Base-by-base conservation (phyloP, 305 asterid species). In the Rubia balearica region DNA sequence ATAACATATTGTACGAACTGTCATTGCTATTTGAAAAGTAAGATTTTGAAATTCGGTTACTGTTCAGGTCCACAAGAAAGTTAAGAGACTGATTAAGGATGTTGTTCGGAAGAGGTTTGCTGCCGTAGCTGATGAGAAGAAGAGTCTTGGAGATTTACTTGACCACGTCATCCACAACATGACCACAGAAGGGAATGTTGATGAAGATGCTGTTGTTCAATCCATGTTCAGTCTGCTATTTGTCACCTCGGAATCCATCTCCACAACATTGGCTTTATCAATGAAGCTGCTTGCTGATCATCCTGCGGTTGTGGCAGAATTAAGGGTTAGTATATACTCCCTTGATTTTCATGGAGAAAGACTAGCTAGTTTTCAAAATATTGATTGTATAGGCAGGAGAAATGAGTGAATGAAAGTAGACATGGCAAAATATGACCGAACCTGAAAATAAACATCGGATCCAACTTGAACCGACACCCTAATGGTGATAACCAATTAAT, bases 1-100 rank as follows among this genome's bases (percentile, higher is more conserved):
- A n/a, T n/a, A n/a, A n/a, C n/a, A n/a, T n/a, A n/a, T n/a, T n/a
- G n/a, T n/a, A n/a, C n/a, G 8, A 56, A 14, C 27, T 14, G 10
- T 14, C n/a, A 41, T 30, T 30, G 1, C 33, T 30, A 41, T 41
- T 41, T 41, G 1, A 41, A 41, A 41, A 5, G 45, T 51, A 51
- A 10, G 9, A 13, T 51, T 51, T 51, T 8, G 33, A 12, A 51
- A 51, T 51, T 51, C 9, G 19, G 10, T 9, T 10, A 11, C 51
- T 45, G 9, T 9, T 49, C 67, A 72, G 78, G 46, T 48, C 24
- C 71, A 90, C 83, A 88, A 90, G 77, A 86, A 84, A 72, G 96
- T 85, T 10, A 60, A 90, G 24, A 83, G 78, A 75, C 80, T 83
- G 87, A 86, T 90, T 90, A 81, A 82, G 77, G 93, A 65, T 1